These are phyloP conservation scores for Mycena epipterygia DNA, from an alignment of 768 basidiomycete species.

Conservation along the genomic window DNA sequence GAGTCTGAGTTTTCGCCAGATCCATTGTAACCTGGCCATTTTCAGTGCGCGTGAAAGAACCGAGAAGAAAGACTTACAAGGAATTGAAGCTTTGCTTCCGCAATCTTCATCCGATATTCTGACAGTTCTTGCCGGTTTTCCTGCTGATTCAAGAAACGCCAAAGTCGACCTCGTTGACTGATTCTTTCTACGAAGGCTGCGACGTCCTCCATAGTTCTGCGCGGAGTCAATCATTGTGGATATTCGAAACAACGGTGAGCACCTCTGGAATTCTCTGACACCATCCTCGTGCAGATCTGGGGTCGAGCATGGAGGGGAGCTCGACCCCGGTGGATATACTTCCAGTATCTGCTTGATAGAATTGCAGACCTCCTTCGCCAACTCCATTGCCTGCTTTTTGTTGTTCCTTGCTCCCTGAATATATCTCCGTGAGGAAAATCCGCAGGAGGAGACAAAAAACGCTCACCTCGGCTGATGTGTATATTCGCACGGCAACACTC, in stretches of 20 bases:
- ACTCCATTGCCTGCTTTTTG: not conserved
- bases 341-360: not conserved
- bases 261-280: not conserved
- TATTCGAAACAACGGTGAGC: not conserved
- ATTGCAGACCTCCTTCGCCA: not conserved
- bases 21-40: not conserved
- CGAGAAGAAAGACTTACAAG: not conserved
- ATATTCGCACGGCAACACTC: not conserved
- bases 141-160: conserved; percentile 1
- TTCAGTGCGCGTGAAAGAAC: not conserved
- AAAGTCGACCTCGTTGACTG: not conserved
- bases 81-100: not conserved
- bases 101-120: not conserved
- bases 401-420: not conserved
- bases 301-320: not conserved
- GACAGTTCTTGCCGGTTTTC: not conserved
- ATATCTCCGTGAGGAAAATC: no score
- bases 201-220: not conserved
- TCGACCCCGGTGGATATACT: not conserved
- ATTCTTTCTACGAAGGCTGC: not conserved
- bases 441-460: no score
- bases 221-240: not conserved
- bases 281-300: not conserved
- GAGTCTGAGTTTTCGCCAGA: not conserved
- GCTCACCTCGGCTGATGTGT: not conserved